Conservation (phyloP, 2,329 filamentous ascomycete genomes). For the Diaporthe helianthi region DNA sequence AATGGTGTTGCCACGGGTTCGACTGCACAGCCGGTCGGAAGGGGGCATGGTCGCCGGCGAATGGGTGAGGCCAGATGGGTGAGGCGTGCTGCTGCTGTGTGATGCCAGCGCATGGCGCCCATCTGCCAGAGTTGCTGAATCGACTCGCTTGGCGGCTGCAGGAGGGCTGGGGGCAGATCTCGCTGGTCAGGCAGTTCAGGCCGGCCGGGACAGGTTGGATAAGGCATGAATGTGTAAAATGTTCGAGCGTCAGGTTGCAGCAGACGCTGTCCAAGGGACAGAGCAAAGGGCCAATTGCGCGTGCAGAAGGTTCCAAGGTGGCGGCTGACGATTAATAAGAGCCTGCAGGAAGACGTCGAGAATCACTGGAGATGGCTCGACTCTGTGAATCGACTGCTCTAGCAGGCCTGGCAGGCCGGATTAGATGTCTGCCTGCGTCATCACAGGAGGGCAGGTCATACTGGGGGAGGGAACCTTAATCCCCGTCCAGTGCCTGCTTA, state of each 20-base stretch:
- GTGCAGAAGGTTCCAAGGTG: slow-evolving; percentile 27
- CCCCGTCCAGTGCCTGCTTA: not conserved
- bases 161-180: slow-evolving; percentile 28
- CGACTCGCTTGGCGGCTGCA: slow-evolving; percentile 17
- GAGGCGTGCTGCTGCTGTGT: slow-evolving; percentile 41
- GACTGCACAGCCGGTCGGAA: slow-evolving; percentile 40
- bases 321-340: slow-evolving; percentile 24
- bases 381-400: not conserved
- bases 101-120: slow-evolving; percentile 37
- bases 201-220: slow-evolving; percentile 3
- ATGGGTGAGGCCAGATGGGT: slow-evolving; percentile 35
- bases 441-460: not conserved
- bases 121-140: slow-evolving; percentile 38
- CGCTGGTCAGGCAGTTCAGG: slow-evolving; percentile 30
- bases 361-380: slow-evolving; percentile 5
- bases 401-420: not conserved
- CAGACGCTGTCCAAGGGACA: slow-evolving; percentile 25
- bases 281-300: slow-evolving; percentile 7
- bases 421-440: too few species aligned
- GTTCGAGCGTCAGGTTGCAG: slow-evolving; percentile 33
- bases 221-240: slow-evolving; percentile 31
- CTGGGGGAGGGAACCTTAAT: slow-evolving; percentile 6
- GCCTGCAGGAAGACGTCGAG: slow-evolving; percentile 14
- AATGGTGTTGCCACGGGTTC: slow-evolving; percentile 40
- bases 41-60: slow-evolving; percentile 37